Base-by-base conservation (phyloP, 2,329 filamentous ascomycete genomes). In the Davidsoniella virescens region DNA sequence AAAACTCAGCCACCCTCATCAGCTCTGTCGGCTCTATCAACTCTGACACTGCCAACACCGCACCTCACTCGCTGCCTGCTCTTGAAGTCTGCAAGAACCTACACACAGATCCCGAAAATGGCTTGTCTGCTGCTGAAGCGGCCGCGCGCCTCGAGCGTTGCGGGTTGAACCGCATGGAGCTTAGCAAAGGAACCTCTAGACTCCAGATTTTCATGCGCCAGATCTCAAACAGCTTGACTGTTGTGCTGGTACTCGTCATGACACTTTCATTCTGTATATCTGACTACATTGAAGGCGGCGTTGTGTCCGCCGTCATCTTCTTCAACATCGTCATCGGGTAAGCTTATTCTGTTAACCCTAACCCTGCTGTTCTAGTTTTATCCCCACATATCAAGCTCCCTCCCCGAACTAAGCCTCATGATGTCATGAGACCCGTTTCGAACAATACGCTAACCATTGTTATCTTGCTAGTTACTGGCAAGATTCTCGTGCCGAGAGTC, bases 121-220 rank as follows among this genome's bases (percentile, higher is more conserved):
- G 82, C 61, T 70, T 86, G 66, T 72, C 70, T 61, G 65, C 63
- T 59, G 61, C 68, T 57, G 80, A 84, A 63, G 81, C 80, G 55
- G 70, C 73, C 64, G 69, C 70, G 67, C 81, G 81, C 62, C 71
- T 85, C 60, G 65, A 66, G 63, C 70, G 72, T 61, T 69, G 84
- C 73, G 82, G 82, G 57, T 72, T 75, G 58, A 87, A 87, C 68
- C 73, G 73, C 62, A 75, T 86, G 68, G 76, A 81, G 65, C 76
- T 77, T 65, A 76, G 79, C 69, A 77, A 80, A 66, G 77, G 79
- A 64, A 66, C 82, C 67, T 84, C 81, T 64, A 60, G 81, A 65
- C 84, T 80, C 76, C 76, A 82, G 67, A 83, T 86, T 67, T 73
- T 86, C 67, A 65, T 86, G 66, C 82, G 80, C 61, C 82, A 86